A percentile compares a stretch with the other conserved stretches of the same genome.
These are phyloP conservation scores for Plenodomus biglobosus DNA, from an alignment of 2,329 filamentous ascomycete species.

Conservation along the genomic window DNA sequence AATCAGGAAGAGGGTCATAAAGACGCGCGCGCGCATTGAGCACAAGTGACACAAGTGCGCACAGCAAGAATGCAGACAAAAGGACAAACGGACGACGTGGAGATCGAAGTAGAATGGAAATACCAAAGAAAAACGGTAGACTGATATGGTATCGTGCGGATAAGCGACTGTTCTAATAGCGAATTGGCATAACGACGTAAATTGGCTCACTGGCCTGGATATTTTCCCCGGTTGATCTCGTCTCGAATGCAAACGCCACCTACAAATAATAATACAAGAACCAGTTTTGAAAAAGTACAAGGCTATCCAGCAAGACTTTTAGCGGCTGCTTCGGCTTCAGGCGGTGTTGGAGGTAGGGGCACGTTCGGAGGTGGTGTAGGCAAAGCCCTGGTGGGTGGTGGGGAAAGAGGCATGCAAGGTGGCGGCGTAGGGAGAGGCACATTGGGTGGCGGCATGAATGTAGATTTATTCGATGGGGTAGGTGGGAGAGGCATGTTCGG, in stretches of 20 bases:
- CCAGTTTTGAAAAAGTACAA: background rate
- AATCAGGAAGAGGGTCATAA: no score
- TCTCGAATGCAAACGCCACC: background rate
- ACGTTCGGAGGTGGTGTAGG: slow-evolving; percentile 12
- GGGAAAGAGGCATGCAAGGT: slow-evolving; percentile 7
- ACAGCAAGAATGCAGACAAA: background rate
- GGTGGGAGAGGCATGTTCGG: slow-evolving; percentile 15
- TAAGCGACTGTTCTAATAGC: background rate
- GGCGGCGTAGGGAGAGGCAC: slow-evolving; percentile 17
- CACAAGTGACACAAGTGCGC: no score
- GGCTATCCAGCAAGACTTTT: background rate
- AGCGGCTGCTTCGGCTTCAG: background rate
- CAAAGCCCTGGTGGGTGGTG: slow-evolving; percentile 1
- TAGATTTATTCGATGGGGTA: slow-evolving; percentile 28
- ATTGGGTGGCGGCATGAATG: slow-evolving; percentile 14
- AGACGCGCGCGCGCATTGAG: no score
- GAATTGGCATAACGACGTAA: background rate
- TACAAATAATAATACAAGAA: background rate
- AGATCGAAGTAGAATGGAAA: background rate
- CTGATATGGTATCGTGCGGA: slow-evolving; percentile 1
- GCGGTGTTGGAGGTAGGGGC: slow-evolving; percentile 11
- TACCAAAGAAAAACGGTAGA: background rate
- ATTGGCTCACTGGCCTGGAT: background rate
- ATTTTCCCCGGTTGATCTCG: background rate
- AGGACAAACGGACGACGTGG: no score